Percentiles rank a stretch among this genome's conserved stretches.
Evolutionary conservation across 805 yeast genomes (phyloP).

Genomic region (Kluyveromyces aestuarii): DNA sequence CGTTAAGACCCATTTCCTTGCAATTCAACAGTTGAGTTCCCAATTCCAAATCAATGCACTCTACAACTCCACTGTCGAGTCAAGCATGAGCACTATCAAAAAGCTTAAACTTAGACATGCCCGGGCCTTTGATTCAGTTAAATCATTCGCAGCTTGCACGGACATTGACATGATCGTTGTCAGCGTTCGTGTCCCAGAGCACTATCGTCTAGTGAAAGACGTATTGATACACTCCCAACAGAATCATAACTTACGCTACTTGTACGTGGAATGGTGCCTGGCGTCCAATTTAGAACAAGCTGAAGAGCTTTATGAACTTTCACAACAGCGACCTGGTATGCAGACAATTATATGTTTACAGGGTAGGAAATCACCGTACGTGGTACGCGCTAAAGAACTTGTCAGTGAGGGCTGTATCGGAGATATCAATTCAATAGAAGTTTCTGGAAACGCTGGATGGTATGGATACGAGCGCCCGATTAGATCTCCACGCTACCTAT

Average conservation of each 20-base stretch:
- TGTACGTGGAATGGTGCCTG: constrained; percentile 25
- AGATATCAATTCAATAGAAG: constrained; percentile 23
- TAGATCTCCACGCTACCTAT: constrained; percentile 20
- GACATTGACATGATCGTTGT: constrained; percentile 23
- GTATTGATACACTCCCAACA: constrained; percentile 14
- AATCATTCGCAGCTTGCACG: constrained; percentile 14
- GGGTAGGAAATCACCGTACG: constrained; percentile 26
- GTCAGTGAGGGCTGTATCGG: constrained; percentile 24
- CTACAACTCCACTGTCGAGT: constrained; percentile 14
- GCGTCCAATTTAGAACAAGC: constrained; percentile 19
- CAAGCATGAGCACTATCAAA: constrained; percentile 16
- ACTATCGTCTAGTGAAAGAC: constrained; percentile 12
- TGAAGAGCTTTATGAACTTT: constrained; percentile 18
- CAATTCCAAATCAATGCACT: constrained; percentile 24
- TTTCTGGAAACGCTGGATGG: constrained; percentile 27
- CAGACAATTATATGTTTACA: constrained; percentile 25
- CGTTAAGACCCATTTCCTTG: constrained; percentile 23
- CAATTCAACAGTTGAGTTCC: constrained; percentile 22
- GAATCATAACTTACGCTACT: constrained; percentile 17
- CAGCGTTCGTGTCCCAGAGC: constrained; percentile 15
- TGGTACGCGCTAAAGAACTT: constrained; percentile 24
- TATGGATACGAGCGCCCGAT: constrained; percentile 23
- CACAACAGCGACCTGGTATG: constrained; percentile 15
- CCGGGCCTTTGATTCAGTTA: constrained; percentile 18
- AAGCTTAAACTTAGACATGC: constrained; percentile 19